A percentile compares a stretch with the other conserved stretches of the same genome.
Conservation (phyloP, 2,329 filamentous ascomycete genomes). For the Pseudocercospora eumusae region DNA sequence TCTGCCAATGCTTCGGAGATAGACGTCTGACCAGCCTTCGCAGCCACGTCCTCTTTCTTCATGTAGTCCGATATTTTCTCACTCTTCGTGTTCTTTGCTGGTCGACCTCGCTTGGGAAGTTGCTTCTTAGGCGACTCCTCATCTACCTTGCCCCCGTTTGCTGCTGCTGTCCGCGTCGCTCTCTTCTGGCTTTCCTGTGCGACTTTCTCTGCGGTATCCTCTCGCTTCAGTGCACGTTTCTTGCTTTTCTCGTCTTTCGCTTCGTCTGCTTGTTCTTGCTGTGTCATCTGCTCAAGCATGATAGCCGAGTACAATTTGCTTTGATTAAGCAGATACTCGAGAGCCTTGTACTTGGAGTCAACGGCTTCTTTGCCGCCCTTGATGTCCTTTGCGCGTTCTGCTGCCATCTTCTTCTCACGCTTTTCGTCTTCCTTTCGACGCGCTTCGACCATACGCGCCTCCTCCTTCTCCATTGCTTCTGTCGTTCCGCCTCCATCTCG, state of each 20-base stretch:
- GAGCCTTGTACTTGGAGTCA: conserved; percentile 54
- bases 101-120: conserved; percentile 38
- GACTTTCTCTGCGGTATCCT: conserved; percentile 50
- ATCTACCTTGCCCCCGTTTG: conserved; percentile 29
- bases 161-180: conserved; percentile 44
- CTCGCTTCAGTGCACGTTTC: conserved; percentile 49
- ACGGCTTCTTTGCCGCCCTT: conserved; percentile 49
- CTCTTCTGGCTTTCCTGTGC: conserved; percentile 51
- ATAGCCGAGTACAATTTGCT: conserved; percentile 56
- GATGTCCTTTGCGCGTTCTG: conserved; percentile 50
- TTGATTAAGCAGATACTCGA: conserved; percentile 55
- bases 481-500: conserved; percentile 38
- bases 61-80: conserved; percentile 61
- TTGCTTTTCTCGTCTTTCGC: conserved; percentile 49
- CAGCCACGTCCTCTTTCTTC: conserved; percentile 59
- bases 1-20: conserved; percentile 61
- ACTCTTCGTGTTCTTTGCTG: conserved; percentile 39
- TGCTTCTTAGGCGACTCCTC: conserved; percentile 28
- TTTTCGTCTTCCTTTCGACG: conserved; percentile 50
- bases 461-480: conserved; percentile 49
- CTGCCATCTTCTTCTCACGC: conserved; percentile 47
- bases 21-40: conserved; percentile 54
- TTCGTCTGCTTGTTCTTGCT: conserved; percentile 52
- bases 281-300: conserved; percentile 56
- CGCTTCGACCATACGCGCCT: conserved; percentile 47